Evolutionary conservation across 169 alveolate genomes (phyloP).

Genomic region (Plasmodium billcollinsi): DNA sequence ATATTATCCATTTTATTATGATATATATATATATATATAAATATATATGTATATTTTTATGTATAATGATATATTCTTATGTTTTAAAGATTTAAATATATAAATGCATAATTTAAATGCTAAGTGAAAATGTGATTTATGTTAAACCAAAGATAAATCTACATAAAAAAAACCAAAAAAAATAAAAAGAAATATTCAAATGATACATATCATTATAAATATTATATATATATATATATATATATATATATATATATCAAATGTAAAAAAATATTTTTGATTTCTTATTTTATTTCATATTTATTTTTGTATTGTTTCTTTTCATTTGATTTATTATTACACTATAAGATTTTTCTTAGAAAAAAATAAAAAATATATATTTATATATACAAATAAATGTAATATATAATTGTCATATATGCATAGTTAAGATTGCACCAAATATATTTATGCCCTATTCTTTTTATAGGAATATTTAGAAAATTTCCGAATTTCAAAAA

Average conservation of each 20-base stretch:
- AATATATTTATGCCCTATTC: too few species aligned
- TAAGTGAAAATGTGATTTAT: too few species aligned
- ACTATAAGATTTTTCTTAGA: neutral
- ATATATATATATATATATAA: neutral
- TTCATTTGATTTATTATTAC: neutral
- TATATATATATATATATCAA: conserved; percentile 3
- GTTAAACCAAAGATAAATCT: too few species aligned
- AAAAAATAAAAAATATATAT: conserved; percentile 2
- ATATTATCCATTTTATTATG: conserved; percentile 40
- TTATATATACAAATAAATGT: neutral
- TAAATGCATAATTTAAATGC: too few species aligned
- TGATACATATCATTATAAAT: too few species aligned
- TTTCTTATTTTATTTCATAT: too few species aligned
- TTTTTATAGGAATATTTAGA: too few species aligned
- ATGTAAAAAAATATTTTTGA: neutral
- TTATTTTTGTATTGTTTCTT: neutral
- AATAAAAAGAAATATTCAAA: too few species aligned
- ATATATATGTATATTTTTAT: neutral
- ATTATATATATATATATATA: neutral
- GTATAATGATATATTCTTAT: too few species aligned
- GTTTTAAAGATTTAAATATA: too few species aligned
- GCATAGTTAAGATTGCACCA: neutral
- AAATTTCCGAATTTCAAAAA: too few species aligned
- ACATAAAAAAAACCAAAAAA: too few species aligned
- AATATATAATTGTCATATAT: conserved; percentile 1